Evolutionary conservation across 768 basidiomycete genomes (phyloP), one percentile per base, ranked within the genome.

Genomic region (Kwoniella europaea): DNA sequence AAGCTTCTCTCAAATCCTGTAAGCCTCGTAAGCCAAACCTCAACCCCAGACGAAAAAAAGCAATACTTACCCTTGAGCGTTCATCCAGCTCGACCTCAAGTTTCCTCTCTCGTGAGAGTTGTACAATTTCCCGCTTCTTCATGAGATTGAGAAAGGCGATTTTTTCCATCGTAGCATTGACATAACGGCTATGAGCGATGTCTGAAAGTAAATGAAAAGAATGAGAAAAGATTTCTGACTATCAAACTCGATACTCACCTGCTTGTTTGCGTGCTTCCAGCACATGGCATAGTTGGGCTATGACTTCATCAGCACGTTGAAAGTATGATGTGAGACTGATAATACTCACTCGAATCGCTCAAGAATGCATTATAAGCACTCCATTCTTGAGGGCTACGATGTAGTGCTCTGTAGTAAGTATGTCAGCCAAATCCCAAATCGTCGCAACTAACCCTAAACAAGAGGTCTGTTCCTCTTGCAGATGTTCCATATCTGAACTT

Each of bases 321-420:
- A 9, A 35, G 35, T 29, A 22, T n/a, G n/a, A n/a, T 7, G 24
- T 6, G 5, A 15, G 22, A 22, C 44, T 12, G 4, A 29, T 3
- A 13, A 0, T 4, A 71, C 78, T 73, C 55, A 82, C 82, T 77
- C 0, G 82, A 74, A 62, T 82, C 79, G 53, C 78, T 71, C 42
- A 82, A 44, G 65, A 75, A 83, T 2, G 71, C 74, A 53, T 81
- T 80, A 50, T 83, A 83, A 13, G 73, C 79, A 27, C 71, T 79
- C 82, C 82, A 83, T 67, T 82, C 81, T 59, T 83, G 82, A 2
- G 81, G 78, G 60, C 79, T 81, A 20, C 82, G 67, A 66, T 82
- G 78, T 13, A 82, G 50, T 35, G 82, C 77, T 13, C 81, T 80
- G 43, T 55, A 12, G 44, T 41, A 10, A 29, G 7, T 59, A 71